Evolutionary conservation across 2,329 filamentous ascomycete genomes (phyloP), one percentile per base, ranked within the genome.

Genomic region (Colletotrichum lupini): DNA sequence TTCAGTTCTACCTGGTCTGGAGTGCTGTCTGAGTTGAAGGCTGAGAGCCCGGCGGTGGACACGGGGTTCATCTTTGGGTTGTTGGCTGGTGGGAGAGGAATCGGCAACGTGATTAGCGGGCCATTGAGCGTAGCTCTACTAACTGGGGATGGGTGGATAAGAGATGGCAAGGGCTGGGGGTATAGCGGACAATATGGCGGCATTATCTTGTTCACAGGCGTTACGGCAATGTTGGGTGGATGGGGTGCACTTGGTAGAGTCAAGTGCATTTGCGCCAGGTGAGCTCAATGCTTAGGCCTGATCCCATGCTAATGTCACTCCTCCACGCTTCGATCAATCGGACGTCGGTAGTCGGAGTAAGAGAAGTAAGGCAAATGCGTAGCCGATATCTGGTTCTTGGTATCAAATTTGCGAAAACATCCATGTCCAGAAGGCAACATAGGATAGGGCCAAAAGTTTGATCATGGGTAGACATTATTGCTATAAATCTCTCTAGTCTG

Each of bases 1-100:
- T 91, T 89, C 75, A 89, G 84, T 52, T 83, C 85, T 1, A 88
- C 86, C 0, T 89, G 86, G 86, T 78, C 77, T 14, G 81, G 80
- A 9, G 77, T 79, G 75, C 16, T 42, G 42, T 30, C 32, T 19
- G 57, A 58, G 64, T 12, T 74, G 24, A 78, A 79, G 32, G 42
- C 42, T 22, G 42, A 49, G 42, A 49, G 42, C 42, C 42, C 42
- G 16, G 42, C 42, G 42, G 42, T 49, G 19, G 42, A 49, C 1
- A 49, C 42, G 42, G 42, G 42, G 7, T 49, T 49, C 42, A 49
- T 49, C 42, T 49, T 22, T 49, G 42, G 42, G 42, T 22, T 49
- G 7, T 22, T 49, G 7, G 42, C 42, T 22, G 42, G 42, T n/a
- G 42, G 42, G 19, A n/a, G 42, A 7, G 42, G 42, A 7, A 22